These are phyloP conservation scores for Didymella glomerata DNA, from an alignment of 2,329 filamentous ascomycete genomes.

Conservation along the genomic window DNA sequence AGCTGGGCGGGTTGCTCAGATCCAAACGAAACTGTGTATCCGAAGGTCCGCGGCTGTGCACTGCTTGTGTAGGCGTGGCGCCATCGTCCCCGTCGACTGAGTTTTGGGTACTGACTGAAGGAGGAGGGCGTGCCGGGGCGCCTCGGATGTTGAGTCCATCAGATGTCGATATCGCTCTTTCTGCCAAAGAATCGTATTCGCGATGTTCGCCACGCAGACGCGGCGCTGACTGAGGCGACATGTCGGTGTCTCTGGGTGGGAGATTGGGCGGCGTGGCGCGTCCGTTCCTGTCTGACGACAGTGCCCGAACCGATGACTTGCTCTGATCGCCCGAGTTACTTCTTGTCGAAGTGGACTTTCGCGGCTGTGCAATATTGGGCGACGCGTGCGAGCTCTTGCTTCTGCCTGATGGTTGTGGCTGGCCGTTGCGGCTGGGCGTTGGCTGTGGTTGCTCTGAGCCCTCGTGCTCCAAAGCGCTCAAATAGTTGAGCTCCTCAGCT, in stretches of 20 bases:
- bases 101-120: slow-evolving; percentile 34
- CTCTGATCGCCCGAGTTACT: slow-evolving; percentile 44
- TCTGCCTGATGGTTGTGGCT: slow-evolving; percentile 33
- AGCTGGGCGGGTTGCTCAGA: slow-evolving; percentile 47
- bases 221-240: slow-evolving; percentile 23
- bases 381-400: slow-evolving; percentile 40
- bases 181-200: slow-evolving; percentile 41
- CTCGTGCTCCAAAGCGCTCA: slow-evolving; percentile 35
- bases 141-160: slow-evolving; percentile 36
- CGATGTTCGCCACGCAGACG: slow-evolving; percentile 31
- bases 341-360: slow-evolving; percentile 39
- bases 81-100: slow-evolving; percentile 43
- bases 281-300: slow-evolving; percentile 46
- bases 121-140: slow-evolving; percentile 37
- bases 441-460: slow-evolving; percentile 24
- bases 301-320: slow-evolving; percentile 39
- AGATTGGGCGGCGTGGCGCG: slow-evolving; percentile 44
- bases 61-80: slow-evolving; percentile 47
- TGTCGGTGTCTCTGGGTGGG: slow-evolving; percentile 20
- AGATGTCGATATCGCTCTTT: slow-evolving; percentile 42
- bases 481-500: slow-evolving; percentile 44
- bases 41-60: slow-evolving; percentile 43
- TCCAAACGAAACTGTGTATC: slow-evolving; percentile 48
- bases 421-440: slow-evolving; percentile 39
- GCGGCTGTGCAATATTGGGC: slow-evolving; percentile 34